Evolutionary conservation across 2,329 filamentous ascomycete genomes (phyloP), one percentile per base, ranked within the genome.

Genomic region (Trichophyton verrucosum): DNA sequence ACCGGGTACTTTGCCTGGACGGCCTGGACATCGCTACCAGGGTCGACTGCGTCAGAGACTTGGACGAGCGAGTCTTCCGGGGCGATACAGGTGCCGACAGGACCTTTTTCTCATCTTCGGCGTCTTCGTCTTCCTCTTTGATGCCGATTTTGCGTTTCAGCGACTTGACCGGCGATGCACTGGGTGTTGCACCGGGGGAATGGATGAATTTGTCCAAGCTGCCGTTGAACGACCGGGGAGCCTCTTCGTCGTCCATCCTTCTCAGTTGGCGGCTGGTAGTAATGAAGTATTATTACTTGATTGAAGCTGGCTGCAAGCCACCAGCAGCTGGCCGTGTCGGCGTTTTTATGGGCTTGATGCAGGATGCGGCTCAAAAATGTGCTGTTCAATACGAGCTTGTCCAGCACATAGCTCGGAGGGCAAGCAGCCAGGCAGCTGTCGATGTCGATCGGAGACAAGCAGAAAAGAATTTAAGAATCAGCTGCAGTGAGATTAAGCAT

Each of bases 121-220:
- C 60, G 24, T 11, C 15, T 4, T 57, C 40, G 13, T 44, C 30
- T 22, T 61, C 57, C 17, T 57, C 55, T 57, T 61, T 57, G 42
- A 22, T 27, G 46, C 22, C 22, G 4, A 61, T 58, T 57, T 63
- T 64, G 20, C 63, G 64, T 42, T 65, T 65, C 36, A 61, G 51
- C 15, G 61, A 49, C 38, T 57, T 51, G 13, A 55, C 42, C 6
- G 59, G 40, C 15, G 47, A 59, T 30, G 57, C 13, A 58, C 42
- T 62, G 38, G 59, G 40, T n/a, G 47, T 57, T 30, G 57, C 13
- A 58, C 42, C 61, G 53, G 64, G 61, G 0, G 61, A 53, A 60
- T 75, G 71, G 1, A 72, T 62, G 49, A 68, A 76, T 64, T 70
- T 68, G 36, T 70, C 69, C 6, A 76, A 64, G 15, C 62, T 65